A percentile compares a stretch with the other conserved stretches of the same genome.
Conservation (phyloP, 352 stramenopile genomes). For the Pythium aphanidermatum region DNA sequence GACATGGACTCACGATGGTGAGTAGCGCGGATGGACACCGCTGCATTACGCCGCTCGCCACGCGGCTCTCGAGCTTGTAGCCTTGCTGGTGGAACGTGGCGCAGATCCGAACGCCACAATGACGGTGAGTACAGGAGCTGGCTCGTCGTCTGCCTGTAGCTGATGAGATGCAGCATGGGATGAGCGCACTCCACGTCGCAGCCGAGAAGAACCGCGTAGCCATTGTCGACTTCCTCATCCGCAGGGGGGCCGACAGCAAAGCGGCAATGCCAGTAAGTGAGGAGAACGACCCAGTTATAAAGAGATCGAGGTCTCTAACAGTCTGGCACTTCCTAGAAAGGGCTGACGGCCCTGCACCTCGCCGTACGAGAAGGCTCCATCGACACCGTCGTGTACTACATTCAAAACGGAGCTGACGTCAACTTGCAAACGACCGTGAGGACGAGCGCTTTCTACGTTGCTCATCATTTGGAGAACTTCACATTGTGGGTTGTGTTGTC, state of each 20-base stretch:
- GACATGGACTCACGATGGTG: no score
- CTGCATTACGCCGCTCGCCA: constrained; percentile 15
- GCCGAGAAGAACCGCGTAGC: constrained; percentile 10
- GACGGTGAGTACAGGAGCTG: no score
- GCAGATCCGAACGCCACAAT: constrained; percentile 11
- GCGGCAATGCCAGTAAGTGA: constrained; percentile 11
- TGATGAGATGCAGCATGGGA: constrained; percentile 4
- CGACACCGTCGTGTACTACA: background rate
- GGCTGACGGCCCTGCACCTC: constrained; percentile 1
- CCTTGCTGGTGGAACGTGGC: constrained; percentile 12
- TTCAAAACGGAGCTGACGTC: background rate
- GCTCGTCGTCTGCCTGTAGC: background rate
- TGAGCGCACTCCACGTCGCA: constrained; percentile 5
- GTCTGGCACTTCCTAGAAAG: no score
- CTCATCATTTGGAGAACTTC: no score
- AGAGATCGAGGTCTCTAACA: no score
- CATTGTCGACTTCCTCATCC: constrained; percentile 3
- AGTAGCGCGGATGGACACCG: constrained; percentile 11
- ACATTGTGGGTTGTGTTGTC: background rate
- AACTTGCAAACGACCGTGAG: no score
- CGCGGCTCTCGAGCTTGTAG: constrained; percentile 8
- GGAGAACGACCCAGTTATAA: no score
- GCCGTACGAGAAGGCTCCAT: constrained; percentile 4
- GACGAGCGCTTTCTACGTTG: no score
- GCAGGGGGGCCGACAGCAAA: constrained; percentile 4